Conservation (phyloP, 1,284 basidiomycete species). For the Moniliophthora roreri region DNA sequence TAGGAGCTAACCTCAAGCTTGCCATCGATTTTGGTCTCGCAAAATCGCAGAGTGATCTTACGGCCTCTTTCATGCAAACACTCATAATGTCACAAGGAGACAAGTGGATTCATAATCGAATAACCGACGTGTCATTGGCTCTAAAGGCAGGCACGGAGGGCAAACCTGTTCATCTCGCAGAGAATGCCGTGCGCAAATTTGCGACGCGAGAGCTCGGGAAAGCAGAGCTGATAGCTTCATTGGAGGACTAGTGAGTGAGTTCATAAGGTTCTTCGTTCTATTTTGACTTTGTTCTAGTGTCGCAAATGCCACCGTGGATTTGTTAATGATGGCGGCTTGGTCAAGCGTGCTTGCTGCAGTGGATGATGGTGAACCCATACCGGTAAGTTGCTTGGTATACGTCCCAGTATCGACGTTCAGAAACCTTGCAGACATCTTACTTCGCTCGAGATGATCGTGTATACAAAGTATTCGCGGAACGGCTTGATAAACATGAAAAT, state of each 20-base stretch:
- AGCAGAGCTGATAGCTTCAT: constrained; percentile 69
- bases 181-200: constrained; percentile 68
- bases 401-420: background rate
- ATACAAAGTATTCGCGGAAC: constrained; percentile 67
- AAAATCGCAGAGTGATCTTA: constrained; percentile 74
- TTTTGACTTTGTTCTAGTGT: constrained; percentile 42
- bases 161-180: constrained; percentile 67
- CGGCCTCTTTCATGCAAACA: constrained; percentile 81
- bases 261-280: background rate
- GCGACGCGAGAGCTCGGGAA: constrained; percentile 76
- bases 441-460: constrained; percentile 82
- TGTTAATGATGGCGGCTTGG: constrained; percentile 77
- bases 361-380: constrained; percentile 54
- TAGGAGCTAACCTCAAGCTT: constrained; percentile 77
- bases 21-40: constrained; percentile 82
- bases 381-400: constrained; percentile 42
- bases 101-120: constrained; percentile 69
- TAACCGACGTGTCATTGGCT: constrained; percentile 57
- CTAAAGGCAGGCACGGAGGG: constrained; percentile 61
- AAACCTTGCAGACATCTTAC: constrained; percentile 59
- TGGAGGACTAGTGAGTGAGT: constrained; percentile 79
- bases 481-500: constrained; percentile 51
- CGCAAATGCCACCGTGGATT: constrained; percentile 76
- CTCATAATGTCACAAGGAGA: constrained; percentile 87
- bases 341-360: constrained; percentile 52